These are phyloP conservation scores for Myxozyma lipomycoides DNA, from an alignment of 805 yeast species.

Conservation along the genomic window DNA sequence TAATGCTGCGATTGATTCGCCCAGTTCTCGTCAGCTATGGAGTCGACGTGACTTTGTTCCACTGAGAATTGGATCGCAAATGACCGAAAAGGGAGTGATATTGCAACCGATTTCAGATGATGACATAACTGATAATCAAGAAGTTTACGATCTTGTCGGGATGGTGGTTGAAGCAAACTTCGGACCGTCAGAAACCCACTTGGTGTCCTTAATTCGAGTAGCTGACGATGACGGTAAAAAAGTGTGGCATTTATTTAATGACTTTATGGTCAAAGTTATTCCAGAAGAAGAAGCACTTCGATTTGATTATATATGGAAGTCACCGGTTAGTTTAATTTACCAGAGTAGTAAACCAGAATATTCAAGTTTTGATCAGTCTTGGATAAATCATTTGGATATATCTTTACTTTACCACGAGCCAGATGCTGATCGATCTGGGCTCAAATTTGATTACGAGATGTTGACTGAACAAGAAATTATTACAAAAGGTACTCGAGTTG, in stretches of 20 bases:
- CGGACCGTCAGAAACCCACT: slow-evolving; percentile 35
- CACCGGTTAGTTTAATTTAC: slow-evolving; percentile 68
- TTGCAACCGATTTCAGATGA: slow-evolving; percentile 6
- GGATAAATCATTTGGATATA: slow-evolving; percentile 54
- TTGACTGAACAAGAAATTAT: slow-evolving; percentile 71
- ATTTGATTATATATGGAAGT: slow-evolving; percentile 73
- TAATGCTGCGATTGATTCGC: slow-evolving; percentile 50
- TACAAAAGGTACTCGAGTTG: slow-evolving; percentile 67
- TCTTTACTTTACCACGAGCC: slow-evolving; percentile 66
- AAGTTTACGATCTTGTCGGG: slow-evolving; percentile 36
- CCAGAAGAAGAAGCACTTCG: slow-evolving; percentile 75
- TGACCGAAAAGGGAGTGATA: slow-evolving; percentile 4
- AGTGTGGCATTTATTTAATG: slow-evolving; percentile 83
- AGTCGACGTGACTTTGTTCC: slow-evolving; percentile 24
- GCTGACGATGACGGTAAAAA: slow-evolving; percentile 21
- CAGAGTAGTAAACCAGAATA: slow-evolving; percentile 41
- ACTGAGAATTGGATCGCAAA: slow-evolving; percentile 9
- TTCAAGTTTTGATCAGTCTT: slow-evolving; percentile 44
- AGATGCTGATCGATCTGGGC: slow-evolving; percentile 53
- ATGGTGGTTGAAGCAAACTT: slow-evolving; percentile 37
- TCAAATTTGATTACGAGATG: slow-evolving; percentile 61
- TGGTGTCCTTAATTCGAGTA: slow-evolving; percentile 36
- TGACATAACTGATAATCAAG: background rate
- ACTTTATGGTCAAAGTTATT: slow-evolving; percentile 76
- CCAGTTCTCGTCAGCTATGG: slow-evolving; percentile 23